Conservation (phyloP, 2,329 filamentous ascomycete genomes). For the Diplodia sapinea region DNA sequence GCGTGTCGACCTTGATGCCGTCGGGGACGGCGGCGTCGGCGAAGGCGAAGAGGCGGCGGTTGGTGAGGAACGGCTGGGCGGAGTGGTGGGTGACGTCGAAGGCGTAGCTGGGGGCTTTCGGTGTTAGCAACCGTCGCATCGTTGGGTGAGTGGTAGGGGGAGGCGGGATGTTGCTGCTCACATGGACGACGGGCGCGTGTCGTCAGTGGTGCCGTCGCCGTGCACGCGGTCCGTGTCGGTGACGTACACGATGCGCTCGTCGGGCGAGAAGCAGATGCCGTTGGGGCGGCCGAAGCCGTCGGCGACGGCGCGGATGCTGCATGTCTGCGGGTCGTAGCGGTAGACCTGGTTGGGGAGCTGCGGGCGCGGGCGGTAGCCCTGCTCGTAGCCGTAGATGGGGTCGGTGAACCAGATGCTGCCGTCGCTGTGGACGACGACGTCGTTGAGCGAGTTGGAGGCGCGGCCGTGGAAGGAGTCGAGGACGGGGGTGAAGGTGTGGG, state of each 20-base stretch:
- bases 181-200: slow-evolving; percentile 32
- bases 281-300: slow-evolving; percentile 50
- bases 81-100: slow-evolving; percentile 53
- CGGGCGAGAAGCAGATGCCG: slow-evolving; percentile 52
- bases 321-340: slow-evolving; percentile 47
- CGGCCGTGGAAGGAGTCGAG: slow-evolving; percentile 54
- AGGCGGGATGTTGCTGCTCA: not conserved
- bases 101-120: slow-evolving; percentile 43
- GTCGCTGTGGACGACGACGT: slow-evolving; percentile 47
- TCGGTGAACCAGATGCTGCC: slow-evolving; percentile 57
- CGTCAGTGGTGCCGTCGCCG: slow-evolving; percentile 25
- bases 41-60: slow-evolving; percentile 61
- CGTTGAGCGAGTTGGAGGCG: slow-evolving; percentile 51
- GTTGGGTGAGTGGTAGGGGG: not conserved
- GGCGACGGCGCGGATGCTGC: slow-evolving; percentile 46
- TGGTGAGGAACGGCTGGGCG: slow-evolving; percentile 38
- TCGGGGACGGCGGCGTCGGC: slow-evolving; percentile 54
- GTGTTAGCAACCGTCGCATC: not conserved
- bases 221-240: slow-evolving; percentile 45
- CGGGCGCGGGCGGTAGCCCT: slow-evolving; percentile 38
- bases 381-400: slow-evolving; percentile 40
- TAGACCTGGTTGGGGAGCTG: slow-evolving; percentile 43
- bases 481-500: slow-evolving; percentile 38
- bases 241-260: slow-evolving; percentile 50
- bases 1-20: slow-evolving; percentile 58